Evolutionary conservation across 2,329 filamentous ascomycete genomes (phyloP), one percentile per base, ranked within the genome.

Genomic region (Gnomoniopsis sp.): DNA sequence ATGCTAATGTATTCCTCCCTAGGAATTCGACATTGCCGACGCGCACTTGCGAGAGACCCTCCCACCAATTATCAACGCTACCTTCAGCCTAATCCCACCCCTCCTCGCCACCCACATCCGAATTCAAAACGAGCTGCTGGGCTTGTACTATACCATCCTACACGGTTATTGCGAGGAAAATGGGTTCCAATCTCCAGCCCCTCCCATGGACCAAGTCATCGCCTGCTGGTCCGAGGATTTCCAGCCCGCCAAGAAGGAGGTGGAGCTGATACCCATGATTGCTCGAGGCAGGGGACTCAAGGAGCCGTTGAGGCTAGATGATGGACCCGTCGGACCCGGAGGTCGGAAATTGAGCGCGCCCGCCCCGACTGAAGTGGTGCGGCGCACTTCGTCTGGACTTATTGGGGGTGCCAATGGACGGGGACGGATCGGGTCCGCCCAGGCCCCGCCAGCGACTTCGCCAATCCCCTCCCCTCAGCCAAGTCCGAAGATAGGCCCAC

Each of bases 71-170:
- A 84, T 93, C 54, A 75, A 82, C 3, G 86, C 88, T 11, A 81
- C 87, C 3, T 90, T 91, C 69, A 88, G 82, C 23, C 77, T 96
- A n/a, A 79, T 93, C 14, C 89, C 90, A 30, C 84, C 86, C 54
- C 77, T 96, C 21, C 79, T 93, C 12, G 80, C 82, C 44, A 81
- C 82, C 38, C 88, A 93, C 67, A 85, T 93, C 48, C 79, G 88
- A 68, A 86, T 92, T 30, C 90, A 93, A 71, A 92, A 92, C 69
- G 84, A 86, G 49, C 77, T 95, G 53, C 83, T 95, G 6, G 90
- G 86, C 0, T 80, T 92, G 62, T 86, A 91, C 65, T 95, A 95
- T 73, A 95, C 90, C 1, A 80, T 86, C 4, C 75, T 93, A 7
- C 86, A 92, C 69, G 85, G 83, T 58, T 95, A 88, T 71, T 91